These are phyloP conservation scores for Aspergillus texensis DNA, from an alignment of 2,329 filamentous ascomycete species.

Conservation along the genomic window DNA sequence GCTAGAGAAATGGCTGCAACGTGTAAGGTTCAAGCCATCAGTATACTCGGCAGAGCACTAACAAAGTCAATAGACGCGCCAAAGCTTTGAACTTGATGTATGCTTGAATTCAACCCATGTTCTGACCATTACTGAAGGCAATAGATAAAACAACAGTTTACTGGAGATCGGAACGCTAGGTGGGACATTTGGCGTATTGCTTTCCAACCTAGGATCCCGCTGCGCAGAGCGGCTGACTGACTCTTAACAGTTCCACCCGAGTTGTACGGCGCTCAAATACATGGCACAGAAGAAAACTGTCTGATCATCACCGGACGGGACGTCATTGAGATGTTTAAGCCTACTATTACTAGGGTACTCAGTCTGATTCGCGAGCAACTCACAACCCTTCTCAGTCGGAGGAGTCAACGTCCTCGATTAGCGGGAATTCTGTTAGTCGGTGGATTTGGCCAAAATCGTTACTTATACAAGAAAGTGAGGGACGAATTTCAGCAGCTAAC, in stretches of 20 bases:
- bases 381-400: background rate
- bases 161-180: background rate
- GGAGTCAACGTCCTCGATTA: background rate
- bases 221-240: no score
- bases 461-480: background rate
- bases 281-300: background rate
- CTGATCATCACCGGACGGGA: background rate
- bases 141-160: background rate
- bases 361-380: background rate
- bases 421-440: background rate
- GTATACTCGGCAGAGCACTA: background rate
- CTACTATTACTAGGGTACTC: background rate
- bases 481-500: background rate
- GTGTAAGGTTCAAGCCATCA: background rate
- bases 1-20: background rate
- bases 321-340: background rate
- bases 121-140: background rate
- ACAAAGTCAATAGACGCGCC: background rate
- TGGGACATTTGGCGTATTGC: background rate
- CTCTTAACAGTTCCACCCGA: background rate
- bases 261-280: background rate
- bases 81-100: background rate
- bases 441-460: background rate
- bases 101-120: background rate
- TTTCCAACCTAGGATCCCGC: background rate